Evolutionary conservation across 2,329 filamentous ascomycete genomes (phyloP), one percentile per base, ranked within the genome.

Genomic region (Fusarium pseudograminearum): DNA sequence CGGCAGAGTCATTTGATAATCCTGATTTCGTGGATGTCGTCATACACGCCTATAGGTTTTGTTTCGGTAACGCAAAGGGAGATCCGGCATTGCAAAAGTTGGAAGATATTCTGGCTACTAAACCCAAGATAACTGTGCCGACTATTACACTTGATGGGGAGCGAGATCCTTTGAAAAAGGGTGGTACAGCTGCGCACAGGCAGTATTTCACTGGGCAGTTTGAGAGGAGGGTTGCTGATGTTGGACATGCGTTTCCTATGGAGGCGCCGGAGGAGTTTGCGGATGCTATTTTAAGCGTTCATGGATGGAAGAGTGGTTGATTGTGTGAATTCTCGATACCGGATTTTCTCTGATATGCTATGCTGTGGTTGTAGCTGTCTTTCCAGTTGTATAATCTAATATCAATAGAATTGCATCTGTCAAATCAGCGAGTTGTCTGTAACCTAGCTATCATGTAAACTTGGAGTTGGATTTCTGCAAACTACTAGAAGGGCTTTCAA

Each of bases 41-140:
- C 0, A 58, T 64, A 9, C 61, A 64, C 7, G 59, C 61, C 20
- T 64, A 64, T 8, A 31, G 61, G 10, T 64, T 64, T 26, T 64
- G 61, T 15, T 57, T 64, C 3, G 60, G 42, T 0, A 64, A 57
- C 0, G 44, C 14, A 20, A 40, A 50, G 8, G 59, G 59, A 1
- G 44, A 64, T 4, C 22, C 44, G 1, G 7, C 5, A 10, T 11
- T 64, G 4, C 59, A 64, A 18, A 8, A 10, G 4, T 6, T 64
- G 8, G 59, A 64, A 18, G 31, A 64, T 26, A 4, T 20, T 30
- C 3, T 64, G 3, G 44, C 61, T 30, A 4, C n/a, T 14, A 54
- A 58, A 3, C 61, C 61, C 0, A 57, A 40, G 26, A 64, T 64
- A n/a, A 34, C 1, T 14, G 59, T 64, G 18, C 44, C 59, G 1